Base-by-base conservation (phyloP, 83 land plant genomes). In the Diphasiastrum complanatum region DNA sequence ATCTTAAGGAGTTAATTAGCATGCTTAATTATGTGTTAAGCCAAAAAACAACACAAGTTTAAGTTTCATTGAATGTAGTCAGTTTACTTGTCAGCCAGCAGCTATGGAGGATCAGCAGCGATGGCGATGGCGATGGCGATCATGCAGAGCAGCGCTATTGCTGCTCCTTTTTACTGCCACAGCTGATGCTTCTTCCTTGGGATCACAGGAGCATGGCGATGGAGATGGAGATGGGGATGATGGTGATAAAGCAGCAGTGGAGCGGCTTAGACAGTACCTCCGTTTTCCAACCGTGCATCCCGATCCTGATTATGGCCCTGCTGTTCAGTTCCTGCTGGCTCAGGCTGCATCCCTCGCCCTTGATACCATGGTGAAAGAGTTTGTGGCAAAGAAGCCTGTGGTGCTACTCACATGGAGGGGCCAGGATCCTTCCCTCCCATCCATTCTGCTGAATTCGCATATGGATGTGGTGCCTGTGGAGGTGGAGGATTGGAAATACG, bases 391-490 rank as follows among this genome's bases (percentile, higher is more conserved):
- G 1, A 91, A 91, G 59, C 95, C 89, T 2, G 56, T 87, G 24
- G 61, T 87, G 61, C 67, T 91, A 60, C 43, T 87, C 69, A 79
- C 86, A 11, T 82, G 84, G 81, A 61, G 52, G 2, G 97, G 97
- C 48, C 64, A 71, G 60, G 37, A 82, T 63, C 89, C 93, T 11
- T 65, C 79, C 33, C 79, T 81, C 49, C 86, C 86, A 6, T 87
- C 97, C 27, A 38, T 91, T 41, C 81, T 91, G 51, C 76, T 91
- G 69, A 86, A 86, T 72, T 91, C 97, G 59, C 97, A 91, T 61
- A 70, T 78, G 66, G 97, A 91, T 69, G 73, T 76, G 45, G 97
- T 91, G 63, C 95, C 92, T 32, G 97, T 78, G 64, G 89, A 91
- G 51, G 25, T 26, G 28, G 45, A 36, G 31, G 59, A 77, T 40